These are phyloP conservation scores for Colletotrichum shisoi DNA, from an alignment of 2,329 filamentous ascomycete genomes.

Conservation along the genomic window DNA sequence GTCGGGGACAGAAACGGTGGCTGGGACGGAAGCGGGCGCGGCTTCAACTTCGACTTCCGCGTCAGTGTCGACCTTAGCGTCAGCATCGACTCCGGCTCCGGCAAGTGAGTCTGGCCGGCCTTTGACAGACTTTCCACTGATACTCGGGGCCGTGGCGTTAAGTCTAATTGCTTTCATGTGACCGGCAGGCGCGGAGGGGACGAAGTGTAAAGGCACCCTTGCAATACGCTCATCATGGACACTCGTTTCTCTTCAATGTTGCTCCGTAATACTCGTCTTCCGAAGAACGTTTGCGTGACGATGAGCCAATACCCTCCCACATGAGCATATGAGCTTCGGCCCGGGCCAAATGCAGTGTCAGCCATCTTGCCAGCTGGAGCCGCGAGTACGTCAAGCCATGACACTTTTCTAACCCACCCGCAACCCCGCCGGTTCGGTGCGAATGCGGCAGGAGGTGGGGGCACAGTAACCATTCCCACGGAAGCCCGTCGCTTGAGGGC, in stretches of 20 bases:
- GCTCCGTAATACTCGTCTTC: background rate
- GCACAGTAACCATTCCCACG: background rate
- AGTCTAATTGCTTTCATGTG: slow-evolving; percentile 8
- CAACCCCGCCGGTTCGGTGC: slow-evolving; percentile 34
- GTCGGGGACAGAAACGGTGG: slow-evolving; percentile 1
- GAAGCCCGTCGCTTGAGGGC: background rate
- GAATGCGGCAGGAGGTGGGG: slow-evolving; percentile 1
- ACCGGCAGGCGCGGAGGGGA: background rate
- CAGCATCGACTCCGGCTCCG: slow-evolving; percentile 11
- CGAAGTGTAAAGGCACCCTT: background rate
- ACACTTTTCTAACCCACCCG: background rate
- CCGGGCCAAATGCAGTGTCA: slow-evolving; percentile 7
- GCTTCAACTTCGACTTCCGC: background rate
- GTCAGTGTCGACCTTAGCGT: background rate
- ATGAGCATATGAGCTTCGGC: slow-evolving; percentile 28
- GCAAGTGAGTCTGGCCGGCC: slow-evolving; percentile 12
- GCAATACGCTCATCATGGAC: background rate
- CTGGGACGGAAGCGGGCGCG: background rate
- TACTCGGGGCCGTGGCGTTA: slow-evolving; percentile 1
- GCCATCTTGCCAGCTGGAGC: slow-evolving; percentile 17
- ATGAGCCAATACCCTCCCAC: background rate
- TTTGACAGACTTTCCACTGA: background rate
- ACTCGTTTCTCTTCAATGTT: background rate
- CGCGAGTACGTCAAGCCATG: background rate
- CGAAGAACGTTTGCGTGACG: background rate